Evolutionary conservation across 352 stramenopile genomes (phyloP).

Genomic region (Phytophthora cactorum): DNA sequence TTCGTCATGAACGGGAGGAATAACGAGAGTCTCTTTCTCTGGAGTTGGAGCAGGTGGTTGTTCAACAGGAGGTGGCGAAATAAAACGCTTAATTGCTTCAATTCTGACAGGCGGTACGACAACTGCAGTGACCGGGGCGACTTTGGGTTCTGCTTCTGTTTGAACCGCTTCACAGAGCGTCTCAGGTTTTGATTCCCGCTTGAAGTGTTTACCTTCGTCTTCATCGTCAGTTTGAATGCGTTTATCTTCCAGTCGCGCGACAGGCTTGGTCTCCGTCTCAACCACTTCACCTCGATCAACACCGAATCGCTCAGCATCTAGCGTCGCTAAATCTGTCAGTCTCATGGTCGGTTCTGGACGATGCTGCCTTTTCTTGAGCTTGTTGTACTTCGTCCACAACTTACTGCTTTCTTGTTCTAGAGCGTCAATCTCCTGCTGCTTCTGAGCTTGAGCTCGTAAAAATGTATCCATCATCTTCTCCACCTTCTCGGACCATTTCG

Average conservation of each 20-base stretch:
- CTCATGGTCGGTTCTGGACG: constrained; percentile 33
- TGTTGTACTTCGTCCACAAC: constrained; percentile 51
- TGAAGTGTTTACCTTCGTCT: constrained; percentile 13
- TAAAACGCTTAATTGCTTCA: constrained; percentile 5
- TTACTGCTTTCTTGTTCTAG: constrained; percentile 70
- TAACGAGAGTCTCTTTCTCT: constrained; percentile 5
- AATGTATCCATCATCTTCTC: constrained; percentile 72
- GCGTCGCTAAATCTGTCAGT: constrained; percentile 60
- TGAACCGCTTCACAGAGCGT: constrained; percentile 36
- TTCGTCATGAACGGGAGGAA: not conserved
- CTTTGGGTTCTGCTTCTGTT: constrained; percentile 27
- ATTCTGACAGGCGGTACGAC: constrained; percentile 8
- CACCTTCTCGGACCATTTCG: constrained; percentile 44
- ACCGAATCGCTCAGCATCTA: constrained; percentile 74
- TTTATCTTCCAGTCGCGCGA: constrained; percentile 52
- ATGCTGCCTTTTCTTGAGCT: constrained; percentile 39
- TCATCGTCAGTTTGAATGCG: constrained; percentile 65
- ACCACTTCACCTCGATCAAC: constrained; percentile 46
- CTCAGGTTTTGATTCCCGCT: not conserved
- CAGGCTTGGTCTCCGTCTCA: constrained; percentile 4
- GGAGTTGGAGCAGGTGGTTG: not conserved
- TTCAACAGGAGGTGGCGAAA: constrained; percentile 8
- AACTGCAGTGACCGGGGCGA: not conserved
- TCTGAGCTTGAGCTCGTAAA: constrained; percentile 58
- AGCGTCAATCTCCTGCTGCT: constrained; percentile 67